Evolutionary conservation across 805 yeast genomes (phyloP).

Genomic region (Nakazawaea ernobii): DNA sequence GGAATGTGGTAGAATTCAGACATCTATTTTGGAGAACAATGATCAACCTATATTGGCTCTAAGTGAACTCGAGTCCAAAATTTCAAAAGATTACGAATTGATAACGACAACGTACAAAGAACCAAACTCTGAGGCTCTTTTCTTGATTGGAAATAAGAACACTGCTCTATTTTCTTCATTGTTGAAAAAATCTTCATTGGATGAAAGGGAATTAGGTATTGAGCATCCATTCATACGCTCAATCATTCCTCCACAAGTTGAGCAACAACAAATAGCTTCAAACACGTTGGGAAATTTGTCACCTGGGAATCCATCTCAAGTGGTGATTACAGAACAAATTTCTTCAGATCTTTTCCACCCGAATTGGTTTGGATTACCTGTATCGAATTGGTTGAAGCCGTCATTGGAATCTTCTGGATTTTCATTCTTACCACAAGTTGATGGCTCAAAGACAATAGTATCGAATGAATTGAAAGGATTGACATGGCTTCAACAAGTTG

Average conservation of each 20-base stretch:
- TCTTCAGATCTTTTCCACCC: constrained; percentile 52
- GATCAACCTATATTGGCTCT: background rate
- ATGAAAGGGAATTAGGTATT: constrained; percentile 62
- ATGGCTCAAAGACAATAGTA: constrained; percentile 51
- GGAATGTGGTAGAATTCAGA: constrained; percentile 46
- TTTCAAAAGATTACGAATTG: constrained; percentile 54
- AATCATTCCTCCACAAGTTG: constrained; percentile 56
- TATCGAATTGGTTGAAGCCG: constrained; percentile 58
- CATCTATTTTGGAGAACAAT: constrained; percentile 16
- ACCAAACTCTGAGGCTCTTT: constrained; percentile 61
- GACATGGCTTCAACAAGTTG: constrained; percentile 50
- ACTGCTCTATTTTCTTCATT: constrained; percentile 78
- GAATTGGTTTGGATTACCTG: constrained; percentile 58
- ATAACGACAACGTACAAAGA: constrained; percentile 47
- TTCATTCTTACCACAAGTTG: constrained; percentile 63
- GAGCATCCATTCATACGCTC: constrained; percentile 66
- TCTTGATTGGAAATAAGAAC: constrained; percentile 53
- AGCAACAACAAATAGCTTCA: constrained; percentile 21
- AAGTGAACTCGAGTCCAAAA: constrained; percentile 29
- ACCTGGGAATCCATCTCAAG: constrained; percentile 29
- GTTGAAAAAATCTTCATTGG: constrained; percentile 63
- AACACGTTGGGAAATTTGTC: constrained; percentile 41
- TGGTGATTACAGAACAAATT: constrained; percentile 34
- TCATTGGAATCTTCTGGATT: constrained; percentile 36
- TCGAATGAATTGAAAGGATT: constrained; percentile 45